Evolutionary conservation across 768 basidiomycete species (phyloP).

Genomic region (Russula lepida): DNA sequence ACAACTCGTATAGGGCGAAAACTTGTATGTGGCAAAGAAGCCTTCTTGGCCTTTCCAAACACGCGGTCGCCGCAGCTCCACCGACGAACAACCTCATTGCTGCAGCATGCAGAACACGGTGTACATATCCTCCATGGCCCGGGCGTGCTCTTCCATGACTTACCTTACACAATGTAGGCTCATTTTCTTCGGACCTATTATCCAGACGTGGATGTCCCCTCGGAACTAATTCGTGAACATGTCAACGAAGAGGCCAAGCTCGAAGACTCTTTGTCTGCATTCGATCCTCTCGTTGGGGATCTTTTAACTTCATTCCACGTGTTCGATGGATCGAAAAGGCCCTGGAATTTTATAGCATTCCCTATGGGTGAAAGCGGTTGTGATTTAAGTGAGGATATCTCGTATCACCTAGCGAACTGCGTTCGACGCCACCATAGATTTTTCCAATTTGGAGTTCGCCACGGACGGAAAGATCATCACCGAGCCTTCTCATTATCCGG

Average conservation of each 20-base stretch:
- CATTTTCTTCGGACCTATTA: conserved; percentile 63
- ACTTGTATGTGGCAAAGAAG: conserved; percentile 27
- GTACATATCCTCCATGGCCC: conserved; percentile 34
- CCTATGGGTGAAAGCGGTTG: conserved; percentile 52
- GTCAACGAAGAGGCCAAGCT: conserved; percentile 39
- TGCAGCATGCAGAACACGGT: conserved; percentile 56
- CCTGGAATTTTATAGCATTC: conserved; percentile 39
- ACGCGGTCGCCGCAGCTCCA: conserved; percentile 36
- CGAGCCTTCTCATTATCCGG: conserved; percentile 35
- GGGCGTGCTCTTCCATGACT: conserved; percentile 2
- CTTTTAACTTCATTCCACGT: conserved; percentile 37
- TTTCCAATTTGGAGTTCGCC: conserved; percentile 36
- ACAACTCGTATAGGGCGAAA: conserved; percentile 25
- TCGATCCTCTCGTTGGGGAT: conserved; percentile 54
- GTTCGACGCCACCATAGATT: conserved; percentile 31
- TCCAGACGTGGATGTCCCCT: conserved; percentile 66
- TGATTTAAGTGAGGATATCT: conserved; percentile 49
- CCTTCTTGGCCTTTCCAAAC: conserved; percentile 47
- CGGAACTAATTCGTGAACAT: conserved; percentile 54
- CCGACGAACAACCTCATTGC: conserved; percentile 29
- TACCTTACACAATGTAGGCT: conserved; percentile 36
- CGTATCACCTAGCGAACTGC: neutral
- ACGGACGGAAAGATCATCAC: conserved; percentile 28
- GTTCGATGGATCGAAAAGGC: conserved; percentile 22
- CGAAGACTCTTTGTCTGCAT: conserved; percentile 31